Conservation (phyloP, 345 rosid species). For the Pugionium cornutum region DNA sequence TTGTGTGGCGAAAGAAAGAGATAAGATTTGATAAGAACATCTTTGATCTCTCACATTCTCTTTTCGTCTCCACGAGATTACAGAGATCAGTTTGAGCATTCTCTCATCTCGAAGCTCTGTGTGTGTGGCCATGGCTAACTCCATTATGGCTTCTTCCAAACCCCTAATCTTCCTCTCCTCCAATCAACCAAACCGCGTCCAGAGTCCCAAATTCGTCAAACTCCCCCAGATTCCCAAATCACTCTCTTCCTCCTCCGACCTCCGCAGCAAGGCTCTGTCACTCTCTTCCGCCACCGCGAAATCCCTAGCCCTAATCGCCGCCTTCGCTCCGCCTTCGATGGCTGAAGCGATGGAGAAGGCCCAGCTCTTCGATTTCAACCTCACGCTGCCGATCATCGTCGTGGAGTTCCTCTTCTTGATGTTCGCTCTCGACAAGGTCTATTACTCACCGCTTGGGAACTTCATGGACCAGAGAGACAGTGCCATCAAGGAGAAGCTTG, state of each 20-base stretch:
- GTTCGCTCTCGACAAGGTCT: conserved; percentile 83
- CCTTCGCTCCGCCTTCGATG: conserved; percentile 69
- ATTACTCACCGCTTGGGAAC: conserved; percentile 78
- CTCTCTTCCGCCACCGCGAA: conserved; percentile 52
- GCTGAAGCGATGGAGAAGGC: conserved; percentile 89
- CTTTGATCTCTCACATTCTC: neutral
- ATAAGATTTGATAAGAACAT: conserved; percentile 40
- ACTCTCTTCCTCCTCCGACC: conserved; percentile 37
- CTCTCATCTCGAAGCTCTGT: conserved; percentile 26
- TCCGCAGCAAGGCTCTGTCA: conserved; percentile 41
- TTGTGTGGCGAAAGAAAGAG: conserved; percentile 72
- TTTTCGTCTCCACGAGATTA: conserved; percentile 25
- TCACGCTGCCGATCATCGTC: conserved; percentile 85
- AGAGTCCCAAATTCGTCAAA: conserved; percentile 38
- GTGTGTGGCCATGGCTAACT: conserved; percentile 58
- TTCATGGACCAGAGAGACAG: conserved; percentile 88
- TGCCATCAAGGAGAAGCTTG: conserved; percentile 73
- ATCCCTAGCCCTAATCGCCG: conserved; percentile 62
- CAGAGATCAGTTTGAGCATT: conserved; percentile 31
- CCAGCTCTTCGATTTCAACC: conserved; percentile 87
- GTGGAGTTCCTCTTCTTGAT: conserved; percentile 77
- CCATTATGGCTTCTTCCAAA: conserved; percentile 76
- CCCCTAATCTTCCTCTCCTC: conserved; percentile 44
- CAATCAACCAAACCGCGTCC: conserved; percentile 44
- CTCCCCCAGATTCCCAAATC: conserved; percentile 42